Evolutionary conservation across 2,329 filamentous ascomycete genomes (phyloP), one percentile per base, ranked within the genome.

Genomic region (Paraphaeosphaeria sporulosa): DNA sequence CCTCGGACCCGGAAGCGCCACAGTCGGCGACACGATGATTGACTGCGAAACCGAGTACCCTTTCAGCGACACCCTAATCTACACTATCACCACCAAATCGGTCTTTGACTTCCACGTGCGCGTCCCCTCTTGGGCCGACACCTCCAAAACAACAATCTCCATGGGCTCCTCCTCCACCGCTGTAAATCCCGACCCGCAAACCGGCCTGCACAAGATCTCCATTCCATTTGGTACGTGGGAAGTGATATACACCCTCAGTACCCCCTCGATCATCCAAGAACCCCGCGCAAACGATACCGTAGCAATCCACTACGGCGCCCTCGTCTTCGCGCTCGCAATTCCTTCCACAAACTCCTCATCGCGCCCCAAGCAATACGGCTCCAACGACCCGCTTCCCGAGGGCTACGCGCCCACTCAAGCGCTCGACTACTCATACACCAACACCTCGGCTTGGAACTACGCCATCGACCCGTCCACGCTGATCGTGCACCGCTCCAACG

Each of bases 21-120:
- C 69, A 3, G 81, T 82, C 3, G 42, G 15, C 74, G 67, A 5
- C 69, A 79, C 85, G 9, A 74, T 86, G 13, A 74, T 86, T 12
- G 66, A 67, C 12, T 84, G 82, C 64, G 71, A 80, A 25, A 87
- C 85, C 0, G 75, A 77, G 52, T 87, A 87, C 68, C 85, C 82
- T 0, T 84, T 85, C 64, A 61, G 64, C 12, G 69, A 79, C 50
- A 62, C 61, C 3, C 69, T 84, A 2, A 63, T 61, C 9, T 84
- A 84, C 64, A 76, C 69, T 32, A 76, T 83, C 57, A 66, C 71
- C 19, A 66, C 79, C 3, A 70, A 69, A 7, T 63, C 64, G 0
- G 49, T 75, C 6, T 82, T 83, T 63, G 70, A 73, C n/a, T 80
- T 85, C 59, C 76, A 79, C 58, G 69, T 85, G 50, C 77, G 82